Conservation (phyloP, 257 asterid genomes). For the Solanum ahanhuiri region DNA sequence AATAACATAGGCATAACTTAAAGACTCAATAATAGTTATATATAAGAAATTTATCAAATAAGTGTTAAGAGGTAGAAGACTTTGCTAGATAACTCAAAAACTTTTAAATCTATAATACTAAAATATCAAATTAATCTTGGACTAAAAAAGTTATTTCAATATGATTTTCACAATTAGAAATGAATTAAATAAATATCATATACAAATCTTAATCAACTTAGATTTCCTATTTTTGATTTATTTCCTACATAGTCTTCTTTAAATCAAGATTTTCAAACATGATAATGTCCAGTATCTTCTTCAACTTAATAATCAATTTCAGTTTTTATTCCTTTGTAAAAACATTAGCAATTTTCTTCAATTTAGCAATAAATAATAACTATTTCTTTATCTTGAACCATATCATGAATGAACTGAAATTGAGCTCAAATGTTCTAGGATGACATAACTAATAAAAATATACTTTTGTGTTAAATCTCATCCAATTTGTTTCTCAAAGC, state of each 20-base stretch:
- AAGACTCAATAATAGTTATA: too few relatives aligned
- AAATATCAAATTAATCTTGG: not conserved
- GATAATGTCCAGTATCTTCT: not conserved
- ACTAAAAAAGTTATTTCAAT: not conserved
- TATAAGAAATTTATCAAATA: too few relatives aligned
- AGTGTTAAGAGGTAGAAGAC: too few relatives aligned
- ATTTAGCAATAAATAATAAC: too few relatives aligned
- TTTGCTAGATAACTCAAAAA: too few relatives aligned
- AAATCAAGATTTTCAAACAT: not conserved
- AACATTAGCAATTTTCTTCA: not conserved
- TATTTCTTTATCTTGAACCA: not conserved
- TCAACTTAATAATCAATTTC: not conserved
- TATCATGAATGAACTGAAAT: not conserved
- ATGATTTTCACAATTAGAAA: not conserved
- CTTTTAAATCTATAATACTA: too few relatives aligned
- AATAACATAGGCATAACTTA: too few relatives aligned
- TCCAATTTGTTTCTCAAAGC: not conserved
- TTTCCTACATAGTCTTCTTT: not conserved
- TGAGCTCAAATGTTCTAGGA: not conserved
- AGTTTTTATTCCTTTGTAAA: not conserved
- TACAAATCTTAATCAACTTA: not conserved
- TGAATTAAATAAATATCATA: too few relatives aligned
- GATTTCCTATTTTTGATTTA: not conserved
- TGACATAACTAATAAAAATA: too few relatives aligned
- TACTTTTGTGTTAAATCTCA: not conserved